Evolutionary conservation across 805 yeast genomes (phyloP).

Genomic region (Candida silvicultrix): DNA sequence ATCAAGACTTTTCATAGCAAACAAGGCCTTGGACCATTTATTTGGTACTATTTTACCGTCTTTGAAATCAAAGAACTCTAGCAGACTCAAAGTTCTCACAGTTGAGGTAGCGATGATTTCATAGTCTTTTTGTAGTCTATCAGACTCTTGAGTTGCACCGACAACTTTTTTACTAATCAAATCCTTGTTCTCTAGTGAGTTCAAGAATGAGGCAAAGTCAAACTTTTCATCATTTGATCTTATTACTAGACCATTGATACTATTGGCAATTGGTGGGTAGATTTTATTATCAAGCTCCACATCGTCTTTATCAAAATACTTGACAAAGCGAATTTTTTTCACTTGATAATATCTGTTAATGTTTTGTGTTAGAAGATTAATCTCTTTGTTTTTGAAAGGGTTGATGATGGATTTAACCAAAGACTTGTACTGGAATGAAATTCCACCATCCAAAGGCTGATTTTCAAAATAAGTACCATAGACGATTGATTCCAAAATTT

Average conservation of each 20-base stretch:
- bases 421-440: conserved; percentile 49
- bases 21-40: conserved; percentile 45
- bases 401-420: conserved; percentile 43
- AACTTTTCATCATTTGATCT: conserved; percentile 23
- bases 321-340: conserved; percentile 48
- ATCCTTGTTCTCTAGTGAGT: conserved; percentile 18
- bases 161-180: conserved; percentile 11
- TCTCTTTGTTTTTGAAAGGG: conserved; percentile 47
- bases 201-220: conserved; percentile 21
- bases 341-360: conserved; percentile 83
- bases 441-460: conserved; percentile 61
- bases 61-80: conserved; percentile 38
- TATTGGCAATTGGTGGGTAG: conserved; percentile 45
- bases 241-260: conserved; percentile 28
- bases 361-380: conserved; percentile 63
- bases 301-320: conserved; percentile 45
- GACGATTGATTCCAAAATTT: conserved; percentile 59
- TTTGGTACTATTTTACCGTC: conserved; percentile 33
- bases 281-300: conserved; percentile 44
- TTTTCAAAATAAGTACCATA: conserved; percentile 58
- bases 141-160: conserved; percentile 17
- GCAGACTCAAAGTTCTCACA: conserved; percentile 45
- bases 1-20: conserved; percentile 25
- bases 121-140: conserved; percentile 33
- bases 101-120: conserved; percentile 55